Conservation (phyloP, 2,329 filamentous ascomycete species). For the Talaromyces rugulosus region DNA sequence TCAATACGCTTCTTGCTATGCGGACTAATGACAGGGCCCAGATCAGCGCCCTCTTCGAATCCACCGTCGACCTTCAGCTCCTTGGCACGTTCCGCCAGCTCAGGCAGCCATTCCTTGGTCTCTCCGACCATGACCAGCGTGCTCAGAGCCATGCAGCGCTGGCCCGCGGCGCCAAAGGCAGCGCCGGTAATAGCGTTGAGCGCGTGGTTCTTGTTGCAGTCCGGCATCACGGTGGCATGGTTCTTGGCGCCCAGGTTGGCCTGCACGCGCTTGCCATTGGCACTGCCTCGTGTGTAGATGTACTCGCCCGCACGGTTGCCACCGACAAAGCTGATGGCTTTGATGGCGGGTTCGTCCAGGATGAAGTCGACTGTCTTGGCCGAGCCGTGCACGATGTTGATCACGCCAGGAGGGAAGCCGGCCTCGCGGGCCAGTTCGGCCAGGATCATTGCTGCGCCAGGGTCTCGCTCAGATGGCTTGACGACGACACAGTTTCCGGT, state of each 20-base stretch:
- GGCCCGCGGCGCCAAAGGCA: constrained; percentile 63
- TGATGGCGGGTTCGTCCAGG: constrained; percentile 61
- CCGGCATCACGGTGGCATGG: constrained; percentile 60
- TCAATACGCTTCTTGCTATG: constrained; percentile 57
- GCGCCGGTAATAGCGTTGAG: constrained; percentile 63
- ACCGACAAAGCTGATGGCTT: constrained; percentile 63
- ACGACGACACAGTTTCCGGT: constrained; percentile 59
- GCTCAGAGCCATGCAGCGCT: constrained; percentile 64
- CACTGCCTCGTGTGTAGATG: constrained; percentile 58
- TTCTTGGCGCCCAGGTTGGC: constrained; percentile 66
- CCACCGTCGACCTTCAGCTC: constrained; percentile 57
- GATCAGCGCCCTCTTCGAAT: constrained; percentile 57
- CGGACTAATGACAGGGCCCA: constrained; percentile 59
- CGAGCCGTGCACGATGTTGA: constrained; percentile 62
- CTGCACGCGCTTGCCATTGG: constrained; percentile 62
- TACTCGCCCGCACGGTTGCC: constrained; percentile 63
- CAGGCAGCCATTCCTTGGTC: constrained; percentile 59
- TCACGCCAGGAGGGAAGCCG: constrained; percentile 58
- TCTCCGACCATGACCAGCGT: constrained; percentile 60
- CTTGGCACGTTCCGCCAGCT: constrained; percentile 59
- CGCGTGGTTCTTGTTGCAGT: constrained; percentile 63
- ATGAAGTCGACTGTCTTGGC: constrained; percentile 63
- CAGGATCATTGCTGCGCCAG: constrained; percentile 58
- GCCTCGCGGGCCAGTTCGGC: constrained; percentile 57
- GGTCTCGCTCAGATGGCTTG: constrained; percentile 61